phyloP scores from a whole-genome alignment of 495 filamentous ascomycete species.

The Neurospora terricola region DNA sequence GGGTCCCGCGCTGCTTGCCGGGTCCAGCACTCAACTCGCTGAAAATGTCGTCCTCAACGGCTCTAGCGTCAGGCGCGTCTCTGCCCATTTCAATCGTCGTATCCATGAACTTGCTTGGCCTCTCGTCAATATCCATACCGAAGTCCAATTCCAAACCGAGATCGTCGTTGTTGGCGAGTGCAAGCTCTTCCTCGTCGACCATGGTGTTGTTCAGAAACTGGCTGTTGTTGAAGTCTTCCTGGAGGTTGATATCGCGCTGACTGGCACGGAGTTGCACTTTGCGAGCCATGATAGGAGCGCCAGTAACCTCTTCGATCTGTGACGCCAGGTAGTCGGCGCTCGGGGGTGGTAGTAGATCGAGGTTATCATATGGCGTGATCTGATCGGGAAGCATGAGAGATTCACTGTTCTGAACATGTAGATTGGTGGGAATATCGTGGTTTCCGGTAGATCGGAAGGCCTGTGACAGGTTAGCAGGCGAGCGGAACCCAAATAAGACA shows the following conservation, averaged over 20 bases:
- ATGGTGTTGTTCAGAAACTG: constrained; percentile 59
- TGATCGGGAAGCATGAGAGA: constrained; percentile 75
- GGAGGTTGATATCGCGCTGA: constrained; percentile 54
- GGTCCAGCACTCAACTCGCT: constrained; percentile 49
- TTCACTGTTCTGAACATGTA: constrained; percentile 52
- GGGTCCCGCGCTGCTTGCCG: constrained; percentile 34
- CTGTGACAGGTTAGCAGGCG: constrained; percentile 37
- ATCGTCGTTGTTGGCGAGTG: constrained; percentile 44
- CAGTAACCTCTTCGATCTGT: constrained; percentile 46
- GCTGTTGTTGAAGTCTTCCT: constrained; percentile 50
- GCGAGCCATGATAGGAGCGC: constrained; percentile 38
- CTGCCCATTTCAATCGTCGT: constrained; percentile 77
- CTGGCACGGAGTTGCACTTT: constrained; percentile 40
- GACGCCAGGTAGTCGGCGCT: constrained; percentile 67
- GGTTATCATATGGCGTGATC: constrained; percentile 80
- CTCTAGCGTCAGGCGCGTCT: constrained; percentile 58
- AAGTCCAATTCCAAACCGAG: constrained; percentile 50
- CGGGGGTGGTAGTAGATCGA: constrained; percentile 53
- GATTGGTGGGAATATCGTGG: constrained; percentile 64
- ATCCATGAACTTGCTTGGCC: constrained; percentile 31
- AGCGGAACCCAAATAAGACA: not conserved
- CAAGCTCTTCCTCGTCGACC: constrained; percentile 42
- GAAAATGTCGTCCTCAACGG: constrained; percentile 62
- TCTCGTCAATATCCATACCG: constrained; percentile 44
- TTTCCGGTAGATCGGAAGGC: constrained; percentile 71